Evolutionary conservation across 1,139 yeast genomes (phyloP).

Genomic region (Martiniozyma asiatica): DNA sequence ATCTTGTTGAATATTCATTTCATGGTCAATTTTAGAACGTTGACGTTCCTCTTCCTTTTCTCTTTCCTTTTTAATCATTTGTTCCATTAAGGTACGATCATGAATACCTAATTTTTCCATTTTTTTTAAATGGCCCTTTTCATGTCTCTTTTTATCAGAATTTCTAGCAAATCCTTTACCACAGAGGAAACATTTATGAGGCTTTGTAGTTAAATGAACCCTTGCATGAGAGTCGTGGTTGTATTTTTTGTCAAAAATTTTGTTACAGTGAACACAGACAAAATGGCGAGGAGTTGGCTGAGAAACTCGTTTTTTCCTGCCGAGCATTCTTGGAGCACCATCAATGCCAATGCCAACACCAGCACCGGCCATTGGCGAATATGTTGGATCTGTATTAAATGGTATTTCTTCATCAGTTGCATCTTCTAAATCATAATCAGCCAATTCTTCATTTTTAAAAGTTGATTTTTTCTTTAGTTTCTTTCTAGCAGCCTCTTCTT

Average conservation of each 20-base stretch:
- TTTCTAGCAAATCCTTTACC: slow-evolving; percentile 93
- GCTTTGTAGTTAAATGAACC: slow-evolving; percentile 90
- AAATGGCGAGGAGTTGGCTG: slow-evolving; percentile 2
- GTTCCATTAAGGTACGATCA: slow-evolving; percentile 6
- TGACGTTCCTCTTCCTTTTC: slow-evolving; percentile 6
- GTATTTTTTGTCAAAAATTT: slow-evolving; percentile 81
- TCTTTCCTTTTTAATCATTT: slow-evolving; percentile 6
- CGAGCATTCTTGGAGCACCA: too few species aligned
- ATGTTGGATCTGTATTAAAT: too few species aligned
- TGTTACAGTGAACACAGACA: slow-evolving; percentile 39
- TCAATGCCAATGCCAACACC: too few species aligned
- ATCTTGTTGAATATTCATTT: too few species aligned
- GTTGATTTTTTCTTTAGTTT: background rate
- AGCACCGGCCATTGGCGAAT: too few species aligned
- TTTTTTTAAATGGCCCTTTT: slow-evolving; percentile 19
- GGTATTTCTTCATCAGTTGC: too few species aligned
- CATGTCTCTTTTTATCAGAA: slow-evolving; percentile 82
- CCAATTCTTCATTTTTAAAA: background rate
- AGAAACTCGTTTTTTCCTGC: background rate
- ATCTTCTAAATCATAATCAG: slow-evolving; percentile 2
- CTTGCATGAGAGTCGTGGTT: slow-evolving; percentile 81
- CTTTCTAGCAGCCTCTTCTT: slow-evolving; percentile 2
- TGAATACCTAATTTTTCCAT: slow-evolving; percentile 6
- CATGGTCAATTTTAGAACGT: too few species aligned
- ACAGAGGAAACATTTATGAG: slow-evolving; percentile 78